phyloP scores from a whole-genome alignment of 2,329 filamentous ascomycete genomes.

The Scleromitrula shiraiana region DNA sequence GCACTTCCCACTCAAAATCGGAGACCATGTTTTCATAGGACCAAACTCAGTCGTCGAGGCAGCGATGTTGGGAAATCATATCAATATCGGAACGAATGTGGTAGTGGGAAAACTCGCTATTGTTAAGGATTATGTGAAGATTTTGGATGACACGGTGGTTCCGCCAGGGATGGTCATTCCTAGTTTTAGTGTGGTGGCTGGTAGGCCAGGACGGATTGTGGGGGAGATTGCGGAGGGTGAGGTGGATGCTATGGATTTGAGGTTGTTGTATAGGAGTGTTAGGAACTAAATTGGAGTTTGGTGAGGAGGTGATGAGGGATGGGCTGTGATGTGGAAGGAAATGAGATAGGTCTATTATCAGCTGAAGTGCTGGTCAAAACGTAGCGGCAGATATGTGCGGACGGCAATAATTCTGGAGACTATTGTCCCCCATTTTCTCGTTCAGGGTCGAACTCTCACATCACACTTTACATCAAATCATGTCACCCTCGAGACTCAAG shows the following conservation, averaged over 20 bases:
- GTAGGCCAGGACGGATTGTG: conserved; percentile 68
- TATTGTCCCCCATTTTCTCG: no score
- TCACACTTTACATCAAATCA: no score
- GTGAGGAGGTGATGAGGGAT: neutral
- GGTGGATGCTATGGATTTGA: conserved; percentile 54
- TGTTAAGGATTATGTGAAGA: conserved; percentile 85
- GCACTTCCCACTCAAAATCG: conserved; percentile 85
- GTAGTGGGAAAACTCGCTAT: conserved; percentile 82
- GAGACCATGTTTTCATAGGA: conserved; percentile 90
- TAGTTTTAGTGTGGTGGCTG: conserved; percentile 85
- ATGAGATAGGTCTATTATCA: no score
- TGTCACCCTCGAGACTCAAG: no score
- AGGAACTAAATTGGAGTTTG: conserved; percentile 37
- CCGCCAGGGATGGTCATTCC: conserved; percentile 87
- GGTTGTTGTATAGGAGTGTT: conserved; percentile 56
- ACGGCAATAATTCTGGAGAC: no score
- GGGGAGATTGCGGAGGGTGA: conserved; percentile 72
- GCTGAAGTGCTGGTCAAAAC: no score
- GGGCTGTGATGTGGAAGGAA: neutral
- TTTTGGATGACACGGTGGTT: conserved; percentile 77
- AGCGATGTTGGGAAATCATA: conserved; percentile 74
- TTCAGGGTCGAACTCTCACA: no score
- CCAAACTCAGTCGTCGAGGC: conserved; percentile 70
- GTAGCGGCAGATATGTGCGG: no score
- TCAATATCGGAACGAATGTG: conserved; percentile 71